Percentiles rank a stretch among this genome's conserved stretches.
phyloP scores from a whole-genome alignment of 1,139 yeast genomes.

The Hansenula anomala region DNA sequence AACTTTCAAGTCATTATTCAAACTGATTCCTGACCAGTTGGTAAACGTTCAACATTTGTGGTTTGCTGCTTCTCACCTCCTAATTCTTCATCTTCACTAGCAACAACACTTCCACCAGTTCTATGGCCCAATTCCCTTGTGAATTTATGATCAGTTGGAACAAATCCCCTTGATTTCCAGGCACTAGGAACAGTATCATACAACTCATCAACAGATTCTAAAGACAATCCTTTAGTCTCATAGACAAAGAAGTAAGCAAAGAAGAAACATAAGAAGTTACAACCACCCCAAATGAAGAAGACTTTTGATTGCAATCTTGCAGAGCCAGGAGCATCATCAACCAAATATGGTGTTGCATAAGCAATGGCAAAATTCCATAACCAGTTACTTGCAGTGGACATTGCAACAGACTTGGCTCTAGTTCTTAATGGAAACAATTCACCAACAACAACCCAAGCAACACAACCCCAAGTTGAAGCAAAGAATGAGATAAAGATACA shows the following conservation, averaged over 20 bases:
- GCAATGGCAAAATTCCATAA: conserved; percentile 71
- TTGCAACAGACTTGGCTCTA: conserved; percentile 70
- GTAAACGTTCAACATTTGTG: conserved; percentile 1
- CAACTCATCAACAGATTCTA: conserved; percentile 61
- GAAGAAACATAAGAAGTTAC: conserved; percentile 35
- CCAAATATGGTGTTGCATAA: conserved; percentile 66
- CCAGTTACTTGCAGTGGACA: conserved; percentile 80
- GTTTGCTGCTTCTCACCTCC: background rate
- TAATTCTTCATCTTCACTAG: conserved; percentile 3
- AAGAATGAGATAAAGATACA: conserved; percentile 70
- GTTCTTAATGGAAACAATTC: conserved; percentile 69
- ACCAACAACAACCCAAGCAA: conserved; percentile 72
- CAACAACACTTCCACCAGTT: conserved; percentile 5
- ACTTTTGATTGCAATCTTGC: conserved; percentile 63
- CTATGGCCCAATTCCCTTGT: conserved; percentile 5
- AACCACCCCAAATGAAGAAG: conserved; percentile 70
- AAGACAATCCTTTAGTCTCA: conserved; percentile 62
- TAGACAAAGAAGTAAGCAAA: conserved; percentile 54
- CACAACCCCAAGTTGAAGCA: conserved; percentile 81
- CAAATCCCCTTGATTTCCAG: conserved; percentile 41
- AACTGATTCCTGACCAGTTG: background rate
- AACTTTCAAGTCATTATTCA: too few relatives aligned
- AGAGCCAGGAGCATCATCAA: conserved; percentile 55
- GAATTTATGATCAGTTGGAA: conserved; percentile 32
- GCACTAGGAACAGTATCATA: conserved; percentile 41